Conservation (phyloP, 345 rosid species). For the Salix viminalis region DNA sequence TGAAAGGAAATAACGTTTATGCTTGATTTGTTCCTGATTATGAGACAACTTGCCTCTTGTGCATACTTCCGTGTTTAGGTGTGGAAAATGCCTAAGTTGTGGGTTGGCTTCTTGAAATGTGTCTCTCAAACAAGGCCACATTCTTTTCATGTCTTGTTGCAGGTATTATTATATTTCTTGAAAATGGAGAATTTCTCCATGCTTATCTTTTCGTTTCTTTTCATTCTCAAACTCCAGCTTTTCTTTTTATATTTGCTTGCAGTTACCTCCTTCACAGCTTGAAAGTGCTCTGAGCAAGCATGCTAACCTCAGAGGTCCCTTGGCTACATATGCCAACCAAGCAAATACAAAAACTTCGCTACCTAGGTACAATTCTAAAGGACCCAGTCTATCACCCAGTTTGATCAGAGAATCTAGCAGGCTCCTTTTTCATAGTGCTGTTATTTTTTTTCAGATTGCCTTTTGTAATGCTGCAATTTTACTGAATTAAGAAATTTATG, state of each 20-base stretch:
- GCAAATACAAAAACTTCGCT: conserved; percentile 58
- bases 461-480: neutral
- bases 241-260: conserved; percentile 27
- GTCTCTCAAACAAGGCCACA: conserved; percentile 90
- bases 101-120: conserved; percentile 97
- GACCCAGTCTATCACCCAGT: neutral
- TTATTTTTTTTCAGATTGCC: neutral
- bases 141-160: conserved; percentile 74
- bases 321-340: conserved; percentile 65
- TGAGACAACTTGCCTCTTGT: neutral
- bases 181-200: neutral
- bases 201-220: neutral
- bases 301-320: conserved; percentile 62
- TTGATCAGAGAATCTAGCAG: neutral
- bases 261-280: conserved; percentile 84
- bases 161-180: conserved; percentile 44
- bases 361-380: conserved; percentile 48
- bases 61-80: conserved; percentile 40
- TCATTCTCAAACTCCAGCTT: neutral
- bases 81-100: conserved; percentile 96
- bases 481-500: neutral
- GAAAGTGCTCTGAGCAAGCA: conserved; percentile 74
- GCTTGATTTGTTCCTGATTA: neutral
- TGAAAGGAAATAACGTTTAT: conserved; percentile 4
- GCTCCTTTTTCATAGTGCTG: neutral